Conservation (phyloP, 2,329 filamentous ascomycete genomes). For the Cytospora piceicola region DNA sequence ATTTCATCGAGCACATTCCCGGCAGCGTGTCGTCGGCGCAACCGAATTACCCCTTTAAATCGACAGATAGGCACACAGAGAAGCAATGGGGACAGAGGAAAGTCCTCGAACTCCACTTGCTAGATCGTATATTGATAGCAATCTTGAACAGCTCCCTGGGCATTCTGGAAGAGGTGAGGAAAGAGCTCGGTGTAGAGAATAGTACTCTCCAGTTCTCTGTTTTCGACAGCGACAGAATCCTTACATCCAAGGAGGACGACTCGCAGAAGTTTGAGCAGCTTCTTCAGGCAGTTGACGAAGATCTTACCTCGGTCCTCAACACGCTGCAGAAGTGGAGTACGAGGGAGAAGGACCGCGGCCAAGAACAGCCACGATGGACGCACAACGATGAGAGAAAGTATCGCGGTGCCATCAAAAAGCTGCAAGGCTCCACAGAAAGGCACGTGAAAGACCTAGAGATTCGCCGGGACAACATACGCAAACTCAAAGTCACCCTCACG, state of each 20-base stretch:
- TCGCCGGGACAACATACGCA: constrained; percentile 8
- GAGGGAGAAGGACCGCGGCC: constrained; percentile 36
- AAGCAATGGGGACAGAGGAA: constrained; percentile 37
- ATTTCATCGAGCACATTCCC: constrained; percentile 34
- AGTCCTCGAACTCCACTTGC: constrained; percentile 37
- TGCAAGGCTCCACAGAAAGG: constrained; percentile 9
- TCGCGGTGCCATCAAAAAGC: constrained; percentile 29
- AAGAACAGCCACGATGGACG: constrained; percentile 40
- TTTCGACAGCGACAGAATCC: background rate
- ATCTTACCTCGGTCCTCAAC: background rate
- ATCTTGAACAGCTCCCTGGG: background rate
- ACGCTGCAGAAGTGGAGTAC: constrained; percentile 33
- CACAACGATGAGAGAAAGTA: constrained; percentile 40
- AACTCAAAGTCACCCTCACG: constrained; percentile 1
- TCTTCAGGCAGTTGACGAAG: constrained; percentile 13
- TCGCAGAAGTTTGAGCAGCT: constrained; percentile 19
- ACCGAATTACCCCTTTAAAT: background rate
- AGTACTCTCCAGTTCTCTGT: background rate
- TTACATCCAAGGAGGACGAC: background rate
- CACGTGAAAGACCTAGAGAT: constrained; percentile 4
- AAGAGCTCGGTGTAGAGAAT: constrained; percentile 13
- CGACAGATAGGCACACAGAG: constrained; percentile 3
- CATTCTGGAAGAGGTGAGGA: background rate
- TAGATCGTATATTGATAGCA: constrained; percentile 32
- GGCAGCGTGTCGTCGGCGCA: no score